Conservation (phyloP, 2,329 filamentous ascomycete species). For the Alternaria incomplexa region DNA sequence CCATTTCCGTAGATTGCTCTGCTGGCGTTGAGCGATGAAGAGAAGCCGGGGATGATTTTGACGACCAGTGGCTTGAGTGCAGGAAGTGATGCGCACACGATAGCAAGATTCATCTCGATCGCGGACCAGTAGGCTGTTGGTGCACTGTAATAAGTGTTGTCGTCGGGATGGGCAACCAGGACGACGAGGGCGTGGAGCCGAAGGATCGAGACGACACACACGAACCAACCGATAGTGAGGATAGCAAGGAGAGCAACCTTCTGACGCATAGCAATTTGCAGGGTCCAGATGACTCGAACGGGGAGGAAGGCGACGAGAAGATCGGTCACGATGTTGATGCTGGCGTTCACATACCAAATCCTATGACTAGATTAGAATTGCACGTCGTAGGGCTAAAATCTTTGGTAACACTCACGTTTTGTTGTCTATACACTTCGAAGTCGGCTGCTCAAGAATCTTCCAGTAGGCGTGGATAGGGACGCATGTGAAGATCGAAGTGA, state of each 20-base stretch:
- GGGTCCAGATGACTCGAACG: conserved; percentile 28
- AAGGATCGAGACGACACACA: conserved; percentile 40
- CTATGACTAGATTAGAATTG: conserved; percentile 7
- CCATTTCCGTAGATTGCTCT: conserved; percentile 8
- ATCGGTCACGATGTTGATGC: conserved; percentile 33
- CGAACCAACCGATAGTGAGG: conserved; percentile 41
- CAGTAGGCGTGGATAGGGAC: conserved; percentile 31
- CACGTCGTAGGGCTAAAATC: not conserved
- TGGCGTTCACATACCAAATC: conserved; percentile 29
- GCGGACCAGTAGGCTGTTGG: conserved; percentile 36
- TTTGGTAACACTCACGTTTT: conserved; percentile 16
- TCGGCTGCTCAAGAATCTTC: conserved; percentile 20
- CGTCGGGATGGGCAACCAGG: conserved; percentile 19
- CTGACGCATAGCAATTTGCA: conserved; percentile 30
- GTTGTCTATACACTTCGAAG: conserved; percentile 21
- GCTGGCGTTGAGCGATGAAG: conserved; percentile 11
- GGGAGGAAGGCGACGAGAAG: conserved; percentile 33
- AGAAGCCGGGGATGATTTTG: conserved; percentile 29
- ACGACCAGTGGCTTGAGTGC: conserved; percentile 38
- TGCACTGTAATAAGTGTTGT: conserved; percentile 31
- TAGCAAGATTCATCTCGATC: conserved; percentile 41
- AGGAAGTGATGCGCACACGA: conserved; percentile 41
- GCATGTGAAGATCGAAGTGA: conserved; percentile 28
- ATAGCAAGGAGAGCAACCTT: conserved; percentile 29
- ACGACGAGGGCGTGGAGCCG: conserved; percentile 29